A percentile compares a stretch with the other conserved stretches of the same genome.
These are phyloP conservation scores for Exobasidium cylindrosporum DNA, from an alignment of 1,284 basidiomycete species.

Conservation along the genomic window DNA sequence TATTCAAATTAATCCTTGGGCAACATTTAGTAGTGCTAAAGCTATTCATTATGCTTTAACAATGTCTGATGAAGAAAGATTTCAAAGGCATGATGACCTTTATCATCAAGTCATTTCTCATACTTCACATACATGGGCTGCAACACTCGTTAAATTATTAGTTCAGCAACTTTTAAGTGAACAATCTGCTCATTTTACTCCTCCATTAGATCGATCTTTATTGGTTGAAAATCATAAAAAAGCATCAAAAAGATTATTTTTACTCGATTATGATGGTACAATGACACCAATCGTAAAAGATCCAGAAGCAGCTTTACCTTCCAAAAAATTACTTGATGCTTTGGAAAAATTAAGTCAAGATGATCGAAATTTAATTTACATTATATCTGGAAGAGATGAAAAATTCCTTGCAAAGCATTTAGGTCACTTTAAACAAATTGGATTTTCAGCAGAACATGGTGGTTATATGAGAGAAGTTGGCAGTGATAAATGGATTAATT, in stretches of 20 bases:
- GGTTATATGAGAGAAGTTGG: slow-evolving; percentile 77
- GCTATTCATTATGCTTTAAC: slow-evolving; percentile 84
- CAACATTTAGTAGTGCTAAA: slow-evolving; percentile 78
- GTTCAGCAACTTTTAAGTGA: slow-evolving; percentile 76
- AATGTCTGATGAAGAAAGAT: slow-evolving; percentile 77
- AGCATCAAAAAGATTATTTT: slow-evolving; percentile 79
- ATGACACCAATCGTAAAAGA: slow-evolving; percentile 94
- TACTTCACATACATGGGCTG: slow-evolving; percentile 93
- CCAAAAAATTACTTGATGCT: slow-evolving; percentile 70
- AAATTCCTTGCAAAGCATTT: slow-evolving; percentile 88
- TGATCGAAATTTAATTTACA: slow-evolving; percentile 85
- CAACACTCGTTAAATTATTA: slow-evolving; percentile 81
- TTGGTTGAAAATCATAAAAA: slow-evolving; percentile 68
- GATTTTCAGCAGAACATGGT: slow-evolving; percentile 94
- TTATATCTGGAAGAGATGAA: slow-evolving; percentile 95
- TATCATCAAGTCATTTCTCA: slow-evolving; percentile 85
- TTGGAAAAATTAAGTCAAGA: slow-evolving; percentile 73
- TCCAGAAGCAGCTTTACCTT: slow-evolving; percentile 82
- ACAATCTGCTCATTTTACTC: slow-evolving; percentile 81
- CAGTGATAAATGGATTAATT: slow-evolving; percentile 73
- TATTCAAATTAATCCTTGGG: slow-evolving; percentile 73
- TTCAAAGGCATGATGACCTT: slow-evolving; percentile 66
- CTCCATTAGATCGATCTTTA: slow-evolving; percentile 69
- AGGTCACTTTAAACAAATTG: slow-evolving; percentile 76
- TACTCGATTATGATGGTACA: slow-evolving; percentile 98